phyloP scores from a whole-genome alignment of 2,329 filamentous ascomycete species.

The Neofusicoccum cordaticola region DNA sequence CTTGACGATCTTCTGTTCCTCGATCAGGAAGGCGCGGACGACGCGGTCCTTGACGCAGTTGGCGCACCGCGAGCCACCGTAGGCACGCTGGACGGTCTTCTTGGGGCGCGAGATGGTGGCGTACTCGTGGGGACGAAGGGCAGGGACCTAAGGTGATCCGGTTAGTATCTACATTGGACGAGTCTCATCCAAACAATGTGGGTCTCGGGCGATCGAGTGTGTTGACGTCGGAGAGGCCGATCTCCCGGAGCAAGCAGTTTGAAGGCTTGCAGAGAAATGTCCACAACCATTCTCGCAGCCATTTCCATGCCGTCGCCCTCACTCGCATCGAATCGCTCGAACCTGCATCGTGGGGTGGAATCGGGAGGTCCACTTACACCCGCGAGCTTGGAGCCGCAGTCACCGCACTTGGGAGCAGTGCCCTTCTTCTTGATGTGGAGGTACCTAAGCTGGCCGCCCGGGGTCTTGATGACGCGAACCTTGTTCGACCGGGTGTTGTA shows the following conservation, averaged over 20 bases:
- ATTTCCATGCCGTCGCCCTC: neutral
- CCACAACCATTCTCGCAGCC: neutral
- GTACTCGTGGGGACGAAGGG: slow-evolving; percentile 98
- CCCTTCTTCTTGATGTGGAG: slow-evolving; percentile 99
- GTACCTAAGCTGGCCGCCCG: slow-evolving; percentile 90
- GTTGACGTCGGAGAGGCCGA: neutral
- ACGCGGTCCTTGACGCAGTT: slow-evolving; percentile 98
- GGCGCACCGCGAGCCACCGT: slow-evolving; percentile 96
- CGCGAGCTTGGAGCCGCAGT: slow-evolving; percentile 96
- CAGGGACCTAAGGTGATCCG: slow-evolving; percentile 68
- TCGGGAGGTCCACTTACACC: slow-evolving; percentile 71
- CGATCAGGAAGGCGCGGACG: slow-evolving; percentile 96
- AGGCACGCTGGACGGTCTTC: slow-evolving; percentile 99
- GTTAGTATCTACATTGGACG: slow-evolving; percentile 1
- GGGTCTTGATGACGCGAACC: slow-evolving; percentile 87
- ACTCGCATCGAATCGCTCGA: neutral
- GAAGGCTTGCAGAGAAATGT: neutral
- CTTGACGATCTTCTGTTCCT: slow-evolving; percentile 99
- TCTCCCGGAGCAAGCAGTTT: neutral
- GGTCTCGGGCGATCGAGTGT: neutral
- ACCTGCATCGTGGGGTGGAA: neutral
- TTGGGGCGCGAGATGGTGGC: slow-evolving; percentile 94
- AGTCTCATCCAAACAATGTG: neutral
- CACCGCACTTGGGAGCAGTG: slow-evolving; percentile 86
- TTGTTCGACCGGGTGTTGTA: slow-evolving; percentile 99